Evolutionary conservation across 2,329 filamentous ascomycete species (phyloP), one percentile per base, ranked within the genome.

Genomic region (Xylariaceae sp.): DNA sequence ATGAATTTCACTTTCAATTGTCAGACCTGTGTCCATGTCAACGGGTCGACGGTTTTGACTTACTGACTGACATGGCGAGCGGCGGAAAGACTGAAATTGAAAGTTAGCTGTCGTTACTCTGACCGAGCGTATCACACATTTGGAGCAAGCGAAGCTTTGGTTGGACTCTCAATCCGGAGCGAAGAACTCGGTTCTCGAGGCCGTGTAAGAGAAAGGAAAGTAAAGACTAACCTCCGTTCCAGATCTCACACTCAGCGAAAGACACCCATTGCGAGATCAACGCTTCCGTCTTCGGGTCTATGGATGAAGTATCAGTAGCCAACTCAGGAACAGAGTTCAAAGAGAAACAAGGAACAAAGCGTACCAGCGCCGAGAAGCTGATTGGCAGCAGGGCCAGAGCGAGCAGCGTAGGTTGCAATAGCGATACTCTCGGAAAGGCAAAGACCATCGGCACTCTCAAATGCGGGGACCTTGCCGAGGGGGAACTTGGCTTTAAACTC

Each of bases 401-500:
- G 69, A 40, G 75, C 73, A 38, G 77, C 51, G 62, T 74, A 77
- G 39, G 62, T 63, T n/a, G 67, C 65, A 57, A 80, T 79, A 45
- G 76, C 76, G 33, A 68, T 67, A 33, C 68, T 67, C 54, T 79
- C 76, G 51, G 69, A 58, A 27, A 80, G 44, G 55, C 54, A 62
- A 59, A 76, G 70, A 41, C 75, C 75, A 55, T 77, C 73, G 17
- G 73, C 65, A 32, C 66, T 67, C 57, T 75, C 72, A 46, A 79
- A 71, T 39, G 69, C 69, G 10, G 76, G 76, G 9, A 78, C 71
- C 59, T 78, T 79, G 58, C 75, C 76, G 36, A 75, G 59, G 11
- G 76, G 74, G 64, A 78, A 79, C 56, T 78, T 78, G 63, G 71
- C 52, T 12, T 74, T 62, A 65, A 71, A 79, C 4, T 74, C 72